Evolutionary conservation across 768 basidiomycete species (phyloP), one percentile per base, ranked within the genome.

Genomic region (Lyophyllum shimeji): DNA sequence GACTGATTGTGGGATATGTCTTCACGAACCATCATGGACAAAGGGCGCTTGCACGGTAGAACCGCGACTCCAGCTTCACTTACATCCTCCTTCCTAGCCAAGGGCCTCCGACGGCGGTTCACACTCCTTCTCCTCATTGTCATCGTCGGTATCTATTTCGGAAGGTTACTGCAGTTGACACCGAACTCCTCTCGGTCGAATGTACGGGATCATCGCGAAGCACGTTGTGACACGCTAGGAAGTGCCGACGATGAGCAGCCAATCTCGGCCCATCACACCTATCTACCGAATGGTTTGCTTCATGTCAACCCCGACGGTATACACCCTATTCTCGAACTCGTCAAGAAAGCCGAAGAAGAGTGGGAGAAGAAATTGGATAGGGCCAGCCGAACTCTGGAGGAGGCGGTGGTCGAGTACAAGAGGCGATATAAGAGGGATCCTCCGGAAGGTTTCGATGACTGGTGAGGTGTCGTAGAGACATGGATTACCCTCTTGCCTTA

Each of bases 371-470:
- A 82, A 58, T 71, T 90, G 40, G 72, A 75, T 13, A 73, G 72
- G 55, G 89, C 93, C 65, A 90, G 87, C 69, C 80, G 76, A 60
- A 86, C 86, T 1, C 74, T 93, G 8, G 73, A 73, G 34, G 77
- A 84, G 25, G 90, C 90, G 5, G 87, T 87, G 0, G 65, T 65
- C 21, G 88, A 90, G 66, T 93, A 93, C 68, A 77, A 75, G 53
- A 72, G 76, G 55, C 74, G 89, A 57, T 91, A 90, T 68, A 74
- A 72, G 18, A 74, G 86, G 42, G 72, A 82, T 39, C 91, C 91
- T 0, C 90, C 91, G 0, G 75, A 71, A 27, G 91, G 91, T 1
- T 93, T 93, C 55, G 89, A 89, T 64, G 74, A 79, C 44, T 93
- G 90, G 90, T 90, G 77, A 76, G 67, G 37, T n/a, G 21, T 43